Evolutionary conservation across 2,329 filamentous ascomycete species (phyloP), one percentile per base, ranked within the genome.

Genomic region (Aspergillus sp.): DNA sequence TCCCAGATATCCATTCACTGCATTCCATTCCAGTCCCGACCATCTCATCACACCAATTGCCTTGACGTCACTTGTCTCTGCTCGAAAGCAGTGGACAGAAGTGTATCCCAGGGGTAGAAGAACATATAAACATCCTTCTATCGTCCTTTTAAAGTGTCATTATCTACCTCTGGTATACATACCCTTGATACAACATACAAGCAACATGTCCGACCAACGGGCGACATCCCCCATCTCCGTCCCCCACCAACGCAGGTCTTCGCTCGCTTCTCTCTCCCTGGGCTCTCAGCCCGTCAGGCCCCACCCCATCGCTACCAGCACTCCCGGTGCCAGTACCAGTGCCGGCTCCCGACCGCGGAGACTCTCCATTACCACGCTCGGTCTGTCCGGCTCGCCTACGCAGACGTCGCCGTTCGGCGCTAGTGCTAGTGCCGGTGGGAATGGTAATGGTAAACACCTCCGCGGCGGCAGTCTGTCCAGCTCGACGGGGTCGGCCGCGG

Each of bases 351-450:
- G 60, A 76, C 80, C 81, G 48, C 82, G 85, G 49, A 81, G 86
- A 41, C 78, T 89, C 54, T 90, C 86, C 40, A 79, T 89, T 60
- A 83, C 81, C 41, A 87, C 85, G 2, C 70, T 88, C 29, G 85
- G 86, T 32, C 73, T 88, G n/a, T 85, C 83, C 3, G 85, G 85
- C 53, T 83, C 84, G 4, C 83, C 84, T n/a, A 80, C 71, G 59
- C 73, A 76, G 66, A 56, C 64, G 55, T 73, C 61, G 52, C 74
- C 58, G 7, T 75, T 76, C 19, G 19, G 19, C 19, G 19, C 19
- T 19, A 19, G 19, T 19, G 19, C 19, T 19, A 19, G 19, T 19
- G 19, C 19, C 19, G 19, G 19, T 54, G 68, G 75, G 39, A 75
- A 78, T 58, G 72, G 70, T 19, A 19, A 19, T 19, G 19, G 19